A percentile compares a stretch with the other conserved stretches of the same genome.
Evolutionary conservation across 352 stramenopile species (phyloP).

Genomic region (Labyrinthula sp.): DNA sequence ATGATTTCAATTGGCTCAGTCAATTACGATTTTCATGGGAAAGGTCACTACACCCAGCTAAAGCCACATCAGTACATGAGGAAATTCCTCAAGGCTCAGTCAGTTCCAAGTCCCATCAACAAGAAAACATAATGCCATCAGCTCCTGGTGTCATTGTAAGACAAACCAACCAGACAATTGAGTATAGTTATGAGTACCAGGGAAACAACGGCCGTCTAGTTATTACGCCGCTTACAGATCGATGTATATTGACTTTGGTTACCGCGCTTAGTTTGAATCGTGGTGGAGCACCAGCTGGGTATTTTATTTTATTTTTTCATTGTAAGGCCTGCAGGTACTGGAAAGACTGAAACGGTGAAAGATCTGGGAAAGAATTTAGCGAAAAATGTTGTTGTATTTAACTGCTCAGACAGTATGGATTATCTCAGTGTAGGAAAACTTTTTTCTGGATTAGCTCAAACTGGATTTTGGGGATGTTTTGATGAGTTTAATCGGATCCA

Average conservation of each 20-base stretch:
- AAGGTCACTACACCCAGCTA: slow-evolving; percentile 15
- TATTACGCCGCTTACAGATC: slow-evolving; percentile 95
- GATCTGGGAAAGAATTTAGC: slow-evolving; percentile 90
- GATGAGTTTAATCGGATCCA: slow-evolving; percentile 99
- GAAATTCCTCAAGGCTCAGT: slow-evolving; percentile 74
- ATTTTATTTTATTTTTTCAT: too few relatives aligned
- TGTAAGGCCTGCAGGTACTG: slow-evolving; percentile 43
- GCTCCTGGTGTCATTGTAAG: slow-evolving; percentile 40
- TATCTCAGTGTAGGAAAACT: slow-evolving; percentile 98
- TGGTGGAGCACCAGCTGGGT: slow-evolving; percentile 89
- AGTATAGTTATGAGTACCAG: slow-evolving; percentile 55
- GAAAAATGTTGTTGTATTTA: slow-evolving; percentile 98
- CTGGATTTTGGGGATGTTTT: slow-evolving; percentile 98
- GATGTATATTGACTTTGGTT: slow-evolving; percentile 97
- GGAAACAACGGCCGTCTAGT: slow-evolving; percentile 96
- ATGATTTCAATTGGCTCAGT: slow-evolving; percentile 93
- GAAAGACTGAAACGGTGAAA: slow-evolving; percentile 99
- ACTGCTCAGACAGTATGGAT: slow-evolving; percentile 99
- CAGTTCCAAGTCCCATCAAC: too few relatives aligned
- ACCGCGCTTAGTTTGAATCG: slow-evolving; percentile 95
- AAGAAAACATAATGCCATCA: too few relatives aligned
- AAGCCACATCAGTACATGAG: slow-evolving; percentile 4
- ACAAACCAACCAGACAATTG: slow-evolving; percentile 31
- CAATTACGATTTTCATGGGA: slow-evolving; percentile 93
- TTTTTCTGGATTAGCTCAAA: slow-evolving; percentile 96